Evolutionary conservation across 306 rosid species (phyloP).

Genomic region (Sechiopsis laciniata): DNA sequence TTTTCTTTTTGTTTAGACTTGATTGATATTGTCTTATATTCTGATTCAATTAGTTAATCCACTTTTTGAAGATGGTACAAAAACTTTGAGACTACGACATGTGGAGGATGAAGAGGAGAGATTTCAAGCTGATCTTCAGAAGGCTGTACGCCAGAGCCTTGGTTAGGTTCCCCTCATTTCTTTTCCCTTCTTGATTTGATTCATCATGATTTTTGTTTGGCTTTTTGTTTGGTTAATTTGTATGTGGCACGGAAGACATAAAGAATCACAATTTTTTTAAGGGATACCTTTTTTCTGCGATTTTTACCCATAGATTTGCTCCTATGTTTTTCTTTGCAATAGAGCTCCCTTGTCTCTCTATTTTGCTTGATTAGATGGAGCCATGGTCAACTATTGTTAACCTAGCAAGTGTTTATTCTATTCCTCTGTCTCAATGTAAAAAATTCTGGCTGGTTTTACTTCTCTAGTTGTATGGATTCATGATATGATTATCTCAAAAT

Average conservation of each 20-base stretch:
- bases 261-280: neutral
- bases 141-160: conserved; percentile 85
- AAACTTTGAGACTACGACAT: conserved; percentile 41
- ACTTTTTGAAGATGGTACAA: conserved; percentile 40
- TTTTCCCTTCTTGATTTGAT: neutral
- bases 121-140: conserved; percentile 87
- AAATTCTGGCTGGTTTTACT: neutral
- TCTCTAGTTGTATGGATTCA: conserved; percentile 12
- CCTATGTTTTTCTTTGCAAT: neutral
- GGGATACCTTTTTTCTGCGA: neutral
- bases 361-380: conserved; percentile 11
- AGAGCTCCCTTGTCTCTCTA: conserved; percentile 18
- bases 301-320: neutral
- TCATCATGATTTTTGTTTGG: conserved; percentile 12
- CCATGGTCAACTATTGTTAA: neutral
- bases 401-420: neutral
- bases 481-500: conserved; percentile 18
- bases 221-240: conserved; percentile 14
- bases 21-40: conserved; percentile 17
- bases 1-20: neutral
- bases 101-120: conserved; percentile 83
- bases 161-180: conserved; percentile 42
- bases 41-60: conserved; percentile 29
- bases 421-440: neutral
- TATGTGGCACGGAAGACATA: neutral